Evolutionary conservation across 306 rosid genomes (phyloP), one percentile per base, ranked within the genome.

Genomic region (Dalbergia oliveri): DNA sequence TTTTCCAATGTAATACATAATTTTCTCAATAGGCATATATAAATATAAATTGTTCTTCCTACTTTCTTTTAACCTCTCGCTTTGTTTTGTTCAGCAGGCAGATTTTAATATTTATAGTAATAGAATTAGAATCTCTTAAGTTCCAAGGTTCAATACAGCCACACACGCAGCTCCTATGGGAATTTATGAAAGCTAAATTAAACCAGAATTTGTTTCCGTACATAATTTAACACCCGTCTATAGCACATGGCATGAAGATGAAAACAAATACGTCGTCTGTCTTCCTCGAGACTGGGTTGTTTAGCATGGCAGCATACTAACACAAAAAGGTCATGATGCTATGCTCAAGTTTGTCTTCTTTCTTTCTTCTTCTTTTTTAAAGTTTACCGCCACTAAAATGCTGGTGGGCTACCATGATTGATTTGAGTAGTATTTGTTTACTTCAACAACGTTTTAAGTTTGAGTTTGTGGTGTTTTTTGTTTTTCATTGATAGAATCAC

Each of bases 1-100:
- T 86, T 73, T 82, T 62, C 61, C 60, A 73, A 69, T 81, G 64
- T 56, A 81, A 81, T 82, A 88, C 88, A 75, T 71, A 73, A 50
- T 84, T 72, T 81, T 82, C 82, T 66, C 54, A 35, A 72, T 73
- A 81, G 84, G 79, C 85, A 73, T 72, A 71, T 64, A 82, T 80
- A 59, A 75, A 45, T 0, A 37, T 37, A 37, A 37, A 37, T 37
- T 37, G 5, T 37, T 37, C 51, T 45, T 45, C 13, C 9, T 41
- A 11, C 37, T 39, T 5, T 7, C 41, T 49, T 10, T 70, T 35
- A 12, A 23, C 15, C 54, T 37, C 15, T 31, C 68, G 10, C 1
- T 43, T 35, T 51, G 41, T 19, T 19, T 51, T 69, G 41, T 12
- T 23, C 41, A 3, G 59, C 53, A 10, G 13, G 31, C 34, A 44